Percentiles rank a stretch among this genome's conserved stretches.
These are phyloP conservation scores for Mycena haematopus DNA, from an alignment of 768 basidiomycete genomes.

Conservation along the genomic window DNA sequence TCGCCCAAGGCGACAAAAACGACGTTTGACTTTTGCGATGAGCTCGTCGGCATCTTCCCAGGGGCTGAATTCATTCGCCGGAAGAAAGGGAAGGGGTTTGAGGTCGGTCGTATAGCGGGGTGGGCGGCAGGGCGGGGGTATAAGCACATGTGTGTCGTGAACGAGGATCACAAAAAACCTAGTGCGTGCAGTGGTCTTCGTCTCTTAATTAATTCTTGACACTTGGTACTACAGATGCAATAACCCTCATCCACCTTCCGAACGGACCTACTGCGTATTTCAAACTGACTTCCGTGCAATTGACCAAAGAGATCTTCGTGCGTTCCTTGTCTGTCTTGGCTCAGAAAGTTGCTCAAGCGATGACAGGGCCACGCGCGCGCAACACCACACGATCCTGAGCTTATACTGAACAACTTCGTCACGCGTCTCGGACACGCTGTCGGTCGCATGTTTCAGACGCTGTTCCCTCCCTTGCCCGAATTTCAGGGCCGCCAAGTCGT, in stretches of 20 bases:
- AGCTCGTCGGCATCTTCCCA: slow-evolving; percentile 87
- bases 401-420: slow-evolving; percentile 93
- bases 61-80: slow-evolving; percentile 89
- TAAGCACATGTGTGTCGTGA: slow-evolving; percentile 89
- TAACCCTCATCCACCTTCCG: slow-evolving; percentile 91
- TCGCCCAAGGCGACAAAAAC: slow-evolving; percentile 86
- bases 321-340: slow-evolving; percentile 34
- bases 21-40: slow-evolving; percentile 94
- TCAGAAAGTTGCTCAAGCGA: background rate
- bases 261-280: slow-evolving; percentile 95
- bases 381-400: slow-evolving; percentile 92
- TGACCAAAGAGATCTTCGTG: slow-evolving; percentile 87
- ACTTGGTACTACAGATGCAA: slow-evolving; percentile 77
- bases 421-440: slow-evolving; percentile 93
- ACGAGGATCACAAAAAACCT: slow-evolving; percentile 93
- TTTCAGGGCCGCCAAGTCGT: slow-evolving; percentile 97
- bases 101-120: slow-evolving; percentile 87
- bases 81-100: slow-evolving; percentile 89
- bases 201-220: background rate
- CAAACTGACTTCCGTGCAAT: slow-evolving; percentile 87
- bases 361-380: slow-evolving; percentile 90
- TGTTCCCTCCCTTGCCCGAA: slow-evolving; percentile 94
- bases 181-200: slow-evolving; percentile 61
- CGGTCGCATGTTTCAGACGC: slow-evolving; percentile 94
- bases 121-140: slow-evolving; percentile 94